A percentile compares a stretch with the other conserved stretches of the same genome.
phyloP scores from a whole-genome alignment of 345 rosid species.

The Citrus maxima region DNA sequence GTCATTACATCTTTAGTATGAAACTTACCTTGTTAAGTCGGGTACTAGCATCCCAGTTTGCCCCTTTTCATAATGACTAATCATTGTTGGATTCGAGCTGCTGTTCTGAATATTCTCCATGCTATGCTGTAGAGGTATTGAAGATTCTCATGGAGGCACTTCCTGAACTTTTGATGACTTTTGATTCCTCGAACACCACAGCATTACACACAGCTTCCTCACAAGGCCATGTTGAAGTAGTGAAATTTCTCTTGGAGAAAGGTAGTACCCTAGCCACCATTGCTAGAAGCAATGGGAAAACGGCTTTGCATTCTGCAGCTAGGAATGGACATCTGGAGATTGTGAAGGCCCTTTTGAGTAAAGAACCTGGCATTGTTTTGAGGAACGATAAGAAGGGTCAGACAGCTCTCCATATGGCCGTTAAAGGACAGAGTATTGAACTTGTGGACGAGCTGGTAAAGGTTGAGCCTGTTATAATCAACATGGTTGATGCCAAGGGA shows the following conservation, averaged over 20 bases:
- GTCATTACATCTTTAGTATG: background rate
- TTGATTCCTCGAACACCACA: constrained; percentile 69
- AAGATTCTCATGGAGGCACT: constrained; percentile 59
- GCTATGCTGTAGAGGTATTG: constrained; percentile 47
- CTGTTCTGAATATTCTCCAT: background rate
- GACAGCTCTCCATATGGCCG: constrained; percentile 93
- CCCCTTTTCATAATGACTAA: background rate
- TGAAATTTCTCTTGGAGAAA: constrained; percentile 58
- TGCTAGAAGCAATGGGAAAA: constrained; percentile 73
- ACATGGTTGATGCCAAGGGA: constrained; percentile 71
- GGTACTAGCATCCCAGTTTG: background rate
- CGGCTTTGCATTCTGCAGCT: constrained; percentile 80
- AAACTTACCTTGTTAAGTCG: background rate
- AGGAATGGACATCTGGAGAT: constrained; percentile 84
- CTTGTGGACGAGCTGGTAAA: constrained; percentile 53
- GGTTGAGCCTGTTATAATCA: constrained; percentile 45
- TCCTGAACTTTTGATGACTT: constrained; percentile 71
- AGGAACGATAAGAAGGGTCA: constrained; percentile 80
- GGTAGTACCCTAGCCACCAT: constrained; percentile 53
- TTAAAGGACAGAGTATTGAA: constrained; percentile 66
- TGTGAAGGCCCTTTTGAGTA: constrained; percentile 55
- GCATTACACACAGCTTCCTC: constrained; percentile 81
- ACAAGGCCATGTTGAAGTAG: constrained; percentile 72
- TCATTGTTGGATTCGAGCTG: background rate
- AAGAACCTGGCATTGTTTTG: constrained; percentile 49